phyloP scores from a whole-genome alignment of 257 asterid genomes.

The Nicotiana tabacum region DNA sequence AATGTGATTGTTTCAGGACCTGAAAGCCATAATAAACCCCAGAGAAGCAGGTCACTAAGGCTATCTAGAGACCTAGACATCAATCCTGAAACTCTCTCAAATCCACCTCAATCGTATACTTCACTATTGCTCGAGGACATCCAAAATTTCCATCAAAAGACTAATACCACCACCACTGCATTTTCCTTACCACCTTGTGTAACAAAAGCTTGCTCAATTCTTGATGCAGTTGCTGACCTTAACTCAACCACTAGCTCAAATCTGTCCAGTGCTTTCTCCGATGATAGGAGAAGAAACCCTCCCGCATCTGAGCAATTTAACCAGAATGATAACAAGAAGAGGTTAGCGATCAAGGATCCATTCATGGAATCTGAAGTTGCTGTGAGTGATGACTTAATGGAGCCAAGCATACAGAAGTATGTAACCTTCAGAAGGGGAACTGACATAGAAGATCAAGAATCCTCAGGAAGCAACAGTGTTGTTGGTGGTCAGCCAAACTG shows the following conservation, averaged over 20 bases:
- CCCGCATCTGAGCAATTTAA: conserved; percentile 24
- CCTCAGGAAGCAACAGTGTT: conserved; percentile 79
- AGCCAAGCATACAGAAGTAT: conserved; percentile 81
- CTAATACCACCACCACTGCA: conserved; percentile 23
- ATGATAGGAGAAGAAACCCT: conserved; percentile 31
- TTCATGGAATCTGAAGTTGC: conserved; percentile 69
- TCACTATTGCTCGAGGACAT: conserved; percentile 85
- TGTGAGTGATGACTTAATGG: conserved; percentile 56
- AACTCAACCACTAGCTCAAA: conserved; percentile 66
- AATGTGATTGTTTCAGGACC: conserved; percentile 51
- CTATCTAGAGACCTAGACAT: conserved; percentile 73
- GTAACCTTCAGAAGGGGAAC: conserved; percentile 78
- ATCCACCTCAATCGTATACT: conserved; percentile 62
- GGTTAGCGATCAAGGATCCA: conserved; percentile 31
- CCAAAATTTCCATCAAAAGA: conserved; percentile 91
- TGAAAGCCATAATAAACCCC: conserved; percentile 32
- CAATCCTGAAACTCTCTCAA: conserved; percentile 48
- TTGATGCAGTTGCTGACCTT: conserved; percentile 95
- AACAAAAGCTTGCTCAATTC: conserved; percentile 81
- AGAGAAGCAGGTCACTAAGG: conserved; percentile 66
- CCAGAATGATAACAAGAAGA: conserved; percentile 33
- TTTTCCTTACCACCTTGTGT: conserved; percentile 74
- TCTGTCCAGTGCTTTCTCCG: conserved; percentile 29
- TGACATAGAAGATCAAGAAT: conserved; percentile 68
- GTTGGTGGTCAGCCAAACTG: conserved; percentile 48